Base-by-base conservation (phyloP, 257 asterid genomes). In the Solanum boliviense region DNA sequence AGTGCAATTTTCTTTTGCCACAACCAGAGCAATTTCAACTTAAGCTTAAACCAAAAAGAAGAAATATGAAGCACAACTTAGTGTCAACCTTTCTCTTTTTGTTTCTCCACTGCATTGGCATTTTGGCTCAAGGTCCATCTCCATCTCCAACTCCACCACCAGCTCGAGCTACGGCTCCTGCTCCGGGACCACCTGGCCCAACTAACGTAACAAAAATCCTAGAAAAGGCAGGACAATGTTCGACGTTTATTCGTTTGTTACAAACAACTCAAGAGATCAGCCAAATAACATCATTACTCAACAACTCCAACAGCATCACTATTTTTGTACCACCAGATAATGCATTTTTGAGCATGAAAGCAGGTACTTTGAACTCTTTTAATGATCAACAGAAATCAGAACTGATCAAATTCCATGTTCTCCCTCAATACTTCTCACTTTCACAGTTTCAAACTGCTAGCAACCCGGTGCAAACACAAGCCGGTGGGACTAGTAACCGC, bases 291-390 rank as follows among this genome's bases (percentile, higher is more conserved):
- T 89, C 91, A 11, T 92, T 91, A 83, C 95, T 94, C 83, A 91
- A 91, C 90, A 87, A 48, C 67, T 90, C 98, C 12, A 88, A 89
- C 86, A 94, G 98, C 72, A 89, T 94, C 76, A 94, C 95, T 1
- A 48, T 95, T 68, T 79, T 91, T 29, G 88, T 93, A 6, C 96
- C 95, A 7, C 62, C 90, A 12, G 95, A 93, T 79, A 56, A 32
- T 31, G 91, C 95, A 8, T 94, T 94, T 83, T 48, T 93, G 36
- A 88, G 15, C 74, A 93, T 94, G 89, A 90, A 91, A 86, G 5
- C 87, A 6, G 95, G 94, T 52, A 78, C 86, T 8, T 91, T 93
- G 12, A 94, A 94, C 89, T 81, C 94, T 6, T 88, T 91, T 68
- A 81, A 89, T 2, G 93, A 89, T 18, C 86, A 92, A 75, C 92